These are phyloP conservation scores for Sungouiella thailandica DNA, from an alignment of 805 yeast species.

Conservation along the genomic window DNA sequence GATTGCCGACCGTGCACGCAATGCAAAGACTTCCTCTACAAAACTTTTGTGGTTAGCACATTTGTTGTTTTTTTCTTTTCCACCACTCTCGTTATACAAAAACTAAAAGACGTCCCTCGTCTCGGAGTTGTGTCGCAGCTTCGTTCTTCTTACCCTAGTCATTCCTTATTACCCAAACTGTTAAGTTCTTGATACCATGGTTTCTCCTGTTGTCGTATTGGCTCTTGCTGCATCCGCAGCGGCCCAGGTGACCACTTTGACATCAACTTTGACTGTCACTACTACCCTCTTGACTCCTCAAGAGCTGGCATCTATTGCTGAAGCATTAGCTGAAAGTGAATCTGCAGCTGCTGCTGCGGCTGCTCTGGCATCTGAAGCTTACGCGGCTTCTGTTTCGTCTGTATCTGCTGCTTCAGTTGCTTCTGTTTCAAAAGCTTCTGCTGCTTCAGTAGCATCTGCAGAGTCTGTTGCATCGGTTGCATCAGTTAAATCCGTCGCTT, in stretches of 20 bases:
- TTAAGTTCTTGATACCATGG: conserved; percentile 1
- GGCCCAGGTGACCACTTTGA: conserved; percentile 20
- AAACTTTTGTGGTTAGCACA: no score
- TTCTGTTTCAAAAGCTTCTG: conserved; percentile 1
- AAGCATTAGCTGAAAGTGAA: conserved; percentile 1
- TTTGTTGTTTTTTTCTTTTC: no score
- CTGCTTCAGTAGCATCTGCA: conserved; percentile 3
- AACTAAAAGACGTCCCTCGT: no score
- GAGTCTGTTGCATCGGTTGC: conserved; percentile 2
- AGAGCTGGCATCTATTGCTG: conserved; percentile 13
- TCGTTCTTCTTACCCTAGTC: conserved; percentile 5
- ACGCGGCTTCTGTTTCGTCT: conserved; percentile 1
- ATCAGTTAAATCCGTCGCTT: background rate
- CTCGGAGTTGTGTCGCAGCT: no score
- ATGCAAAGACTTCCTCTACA: no score
- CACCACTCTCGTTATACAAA: no score
- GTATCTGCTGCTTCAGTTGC: no score
- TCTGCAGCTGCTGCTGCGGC: background rate
- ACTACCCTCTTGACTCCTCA: conserved; percentile 23
- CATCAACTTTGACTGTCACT: conserved; percentile 24
- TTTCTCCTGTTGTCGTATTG: conserved; percentile 2
- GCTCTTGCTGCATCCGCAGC: conserved; percentile 9
- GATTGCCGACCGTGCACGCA: no score
- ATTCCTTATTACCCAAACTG: background rate
- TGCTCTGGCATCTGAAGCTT: conserved; percentile 23